Conservation (phyloP, 2,329 filamentous ascomycete genomes). For the Fusarium papillatum region DNA sequence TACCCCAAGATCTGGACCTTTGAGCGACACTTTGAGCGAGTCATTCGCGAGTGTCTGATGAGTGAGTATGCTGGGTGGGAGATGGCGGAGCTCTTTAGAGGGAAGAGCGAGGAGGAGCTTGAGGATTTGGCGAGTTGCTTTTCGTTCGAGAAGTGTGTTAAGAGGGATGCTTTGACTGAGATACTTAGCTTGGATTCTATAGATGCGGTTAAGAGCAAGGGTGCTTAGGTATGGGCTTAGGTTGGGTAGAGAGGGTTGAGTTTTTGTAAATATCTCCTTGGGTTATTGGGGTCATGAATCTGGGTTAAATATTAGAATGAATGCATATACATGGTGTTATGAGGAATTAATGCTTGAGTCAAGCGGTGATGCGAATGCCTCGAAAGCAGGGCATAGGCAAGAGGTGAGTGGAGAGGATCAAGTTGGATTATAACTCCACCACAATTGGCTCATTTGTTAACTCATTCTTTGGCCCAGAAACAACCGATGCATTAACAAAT, state of each 20-base stretch:
- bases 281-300: background rate
- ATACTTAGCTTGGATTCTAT: conserved; percentile 53
- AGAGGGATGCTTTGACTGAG: conserved; percentile 64
- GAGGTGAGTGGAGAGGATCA: background rate
- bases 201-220: background rate
- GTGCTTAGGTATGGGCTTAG: background rate
- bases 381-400: background rate
- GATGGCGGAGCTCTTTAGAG: conserved; percentile 67
- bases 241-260: background rate
- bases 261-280: background rate
- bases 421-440: background rate
- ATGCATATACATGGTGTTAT: background rate
- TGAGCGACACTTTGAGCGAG: conserved; percentile 63
- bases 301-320: background rate
- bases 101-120: conserved; percentile 63
- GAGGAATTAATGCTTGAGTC: background rate
- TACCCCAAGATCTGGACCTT: conserved; percentile 65
- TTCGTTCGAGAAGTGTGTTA: conserved; percentile 66
- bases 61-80: conserved; percentile 66
- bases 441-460: conserved; percentile 22
- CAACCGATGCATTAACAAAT: conserved; percentile 32
- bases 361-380: fast-evolving
- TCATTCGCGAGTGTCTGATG: conserved; percentile 55
- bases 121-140: conserved; percentile 67
- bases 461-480: conserved; percentile 16